A percentile compares a stretch with the other conserved stretches of the same genome.
Evolutionary conservation across 2,329 filamentous ascomycete species (phyloP).

Genomic region (Diaporthe sp.): DNA sequence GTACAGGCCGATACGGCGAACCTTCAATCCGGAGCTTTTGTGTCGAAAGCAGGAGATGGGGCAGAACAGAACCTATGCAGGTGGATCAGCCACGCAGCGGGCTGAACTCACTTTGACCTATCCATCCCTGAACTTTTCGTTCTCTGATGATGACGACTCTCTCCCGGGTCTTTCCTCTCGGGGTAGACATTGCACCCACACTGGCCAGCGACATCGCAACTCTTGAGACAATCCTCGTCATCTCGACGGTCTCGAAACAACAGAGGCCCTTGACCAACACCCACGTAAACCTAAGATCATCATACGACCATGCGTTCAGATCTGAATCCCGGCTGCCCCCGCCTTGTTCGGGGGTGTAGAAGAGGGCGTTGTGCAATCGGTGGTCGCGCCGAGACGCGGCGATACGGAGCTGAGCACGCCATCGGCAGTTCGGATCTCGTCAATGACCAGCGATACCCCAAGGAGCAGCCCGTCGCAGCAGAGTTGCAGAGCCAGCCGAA

Average conservation of each 20-base stretch:
- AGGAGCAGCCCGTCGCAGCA: not conserved
- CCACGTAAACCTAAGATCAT: constrained; percentile 5
- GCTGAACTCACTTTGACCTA: not conserved
- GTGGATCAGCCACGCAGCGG: not conserved
- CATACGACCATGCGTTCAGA: not conserved
- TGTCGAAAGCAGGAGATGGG: not conserved
- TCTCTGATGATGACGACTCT: not conserved
- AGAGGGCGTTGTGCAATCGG: not conserved
- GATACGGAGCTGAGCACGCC: constrained; percentile 34
- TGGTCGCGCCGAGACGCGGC: constrained; percentile 30
- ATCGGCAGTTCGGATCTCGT: constrained; percentile 36
- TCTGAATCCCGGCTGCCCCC: not conserved
- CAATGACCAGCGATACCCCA: constrained; percentile 25
- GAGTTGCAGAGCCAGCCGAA: constrained; percentile 7
- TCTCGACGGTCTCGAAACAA: not conserved
- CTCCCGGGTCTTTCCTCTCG: not conserved
- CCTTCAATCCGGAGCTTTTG: not conserved
- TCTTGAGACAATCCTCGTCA: not conserved
- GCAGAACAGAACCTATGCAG: not conserved
- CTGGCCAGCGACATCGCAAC: constrained; percentile 14
- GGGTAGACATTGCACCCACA: not conserved
- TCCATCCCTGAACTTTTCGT: not conserved
- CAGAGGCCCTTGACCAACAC: not conserved
- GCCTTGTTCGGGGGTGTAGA: not conserved
- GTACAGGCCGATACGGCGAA: not conserved